phyloP scores from a whole-genome alignment of 1,284 basidiomycete genomes.

The Puccinia triticina region DNA sequence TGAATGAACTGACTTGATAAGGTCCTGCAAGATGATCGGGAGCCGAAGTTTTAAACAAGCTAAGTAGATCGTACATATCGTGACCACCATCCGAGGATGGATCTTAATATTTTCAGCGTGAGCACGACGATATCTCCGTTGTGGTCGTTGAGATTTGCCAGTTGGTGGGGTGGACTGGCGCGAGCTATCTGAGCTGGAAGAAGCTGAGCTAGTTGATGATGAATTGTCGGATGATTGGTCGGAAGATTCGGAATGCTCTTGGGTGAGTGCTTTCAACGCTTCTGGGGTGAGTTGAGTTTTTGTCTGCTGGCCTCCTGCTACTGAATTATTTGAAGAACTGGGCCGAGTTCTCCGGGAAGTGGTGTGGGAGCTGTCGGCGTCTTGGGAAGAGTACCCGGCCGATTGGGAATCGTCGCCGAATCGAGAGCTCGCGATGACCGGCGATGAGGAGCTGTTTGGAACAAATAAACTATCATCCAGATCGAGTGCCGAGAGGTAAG shows the following conservation, averaged over 20 bases:
- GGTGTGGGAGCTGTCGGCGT: background rate
- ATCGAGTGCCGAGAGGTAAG: conserved; percentile 18
- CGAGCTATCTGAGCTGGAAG: background rate
- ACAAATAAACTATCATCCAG: background rate
- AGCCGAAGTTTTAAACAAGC: conserved; percentile 41
- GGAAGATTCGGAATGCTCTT: conserved; percentile 24
- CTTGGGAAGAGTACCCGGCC: background rate
- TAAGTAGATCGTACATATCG: conserved; percentile 38
- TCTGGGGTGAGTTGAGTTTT: conserved; percentile 37
- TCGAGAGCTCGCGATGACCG: background rate
- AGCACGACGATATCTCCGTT: background rate
- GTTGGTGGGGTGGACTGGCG: background rate
- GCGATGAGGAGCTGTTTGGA: background rate
- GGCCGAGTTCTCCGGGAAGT: background rate
- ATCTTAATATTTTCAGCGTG: conserved; percentile 10
- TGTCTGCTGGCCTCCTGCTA: background rate
- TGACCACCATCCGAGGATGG: conserved; percentile 29
- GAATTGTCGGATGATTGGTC: conserved; percentile 14
- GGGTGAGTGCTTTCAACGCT: conserved; percentile 34
- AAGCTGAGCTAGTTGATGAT: background rate
- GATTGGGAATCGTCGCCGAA: conserved; percentile 13
- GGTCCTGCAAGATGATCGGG: conserved; percentile 46
- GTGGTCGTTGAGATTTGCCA: background rate
- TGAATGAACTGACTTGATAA: conserved; percentile 32
- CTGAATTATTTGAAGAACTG: background rate